phyloP scores from a whole-genome alignment of 1,284 basidiomycete genomes.

The Papiliotrema nemorosa region DNA sequence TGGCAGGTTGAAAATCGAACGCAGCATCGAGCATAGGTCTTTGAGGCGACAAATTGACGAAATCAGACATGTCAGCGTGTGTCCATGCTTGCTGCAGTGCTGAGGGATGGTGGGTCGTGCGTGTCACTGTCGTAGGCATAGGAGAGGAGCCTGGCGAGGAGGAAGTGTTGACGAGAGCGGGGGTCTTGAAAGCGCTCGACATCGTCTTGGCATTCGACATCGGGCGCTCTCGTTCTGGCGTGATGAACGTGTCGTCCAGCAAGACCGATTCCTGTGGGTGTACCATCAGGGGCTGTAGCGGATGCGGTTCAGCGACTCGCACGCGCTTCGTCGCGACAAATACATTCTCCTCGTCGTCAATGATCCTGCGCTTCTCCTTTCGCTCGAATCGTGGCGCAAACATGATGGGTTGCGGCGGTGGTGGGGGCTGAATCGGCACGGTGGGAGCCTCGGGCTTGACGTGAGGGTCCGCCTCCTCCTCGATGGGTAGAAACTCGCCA shows the following conservation, averaged over 20 bases:
- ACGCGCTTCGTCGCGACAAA: conserved; percentile 35
- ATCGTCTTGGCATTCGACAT: conserved; percentile 11
- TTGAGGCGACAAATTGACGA: conserved; percentile 19
- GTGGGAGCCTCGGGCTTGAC: neutral
- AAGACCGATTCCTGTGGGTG: conserved; percentile 21
- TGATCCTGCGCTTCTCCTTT: conserved; percentile 3
- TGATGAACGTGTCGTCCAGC: conserved; percentile 39
- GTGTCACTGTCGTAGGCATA: conserved; percentile 43
- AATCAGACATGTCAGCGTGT: conserved; percentile 35
- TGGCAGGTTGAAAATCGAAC: conserved; percentile 40
- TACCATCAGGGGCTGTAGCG: conserved; percentile 30
- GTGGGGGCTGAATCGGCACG: neutral
- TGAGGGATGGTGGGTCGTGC: conserved; percentile 39
- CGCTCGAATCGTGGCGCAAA: conserved; percentile 11
- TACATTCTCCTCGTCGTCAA: conserved; percentile 40
- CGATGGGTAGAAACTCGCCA: conserved; percentile 33
- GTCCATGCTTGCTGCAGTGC: conserved; percentile 43
- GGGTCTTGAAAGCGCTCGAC: conserved; percentile 40
- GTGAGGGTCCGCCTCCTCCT: conserved; percentile 7
- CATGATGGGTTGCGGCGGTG: conserved; percentile 6
- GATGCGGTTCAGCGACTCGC: conserved; percentile 25
- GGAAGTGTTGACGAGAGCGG: conserved; percentile 40
- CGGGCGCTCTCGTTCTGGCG: conserved; percentile 36
- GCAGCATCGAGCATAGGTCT: conserved; percentile 34
- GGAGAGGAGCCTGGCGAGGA: conserved; percentile 49